Evolutionary conservation across 768 basidiomycete species (phyloP).

Genomic region (Mycena epipterygia): DNA sequence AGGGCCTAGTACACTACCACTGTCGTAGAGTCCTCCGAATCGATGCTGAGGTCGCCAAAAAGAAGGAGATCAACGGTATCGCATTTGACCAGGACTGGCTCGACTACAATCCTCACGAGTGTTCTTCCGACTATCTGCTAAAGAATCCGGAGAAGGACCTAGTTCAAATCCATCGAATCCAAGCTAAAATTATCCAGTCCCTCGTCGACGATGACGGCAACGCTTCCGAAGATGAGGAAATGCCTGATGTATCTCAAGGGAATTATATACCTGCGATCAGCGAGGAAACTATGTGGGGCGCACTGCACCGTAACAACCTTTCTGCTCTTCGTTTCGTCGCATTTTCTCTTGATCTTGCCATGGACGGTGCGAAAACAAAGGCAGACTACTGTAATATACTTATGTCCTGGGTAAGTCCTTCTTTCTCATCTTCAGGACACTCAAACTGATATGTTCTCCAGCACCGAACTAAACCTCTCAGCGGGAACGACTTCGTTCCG

Average conservation of each 20-base stretch:
- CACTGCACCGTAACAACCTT: slow-evolving; percentile 10
- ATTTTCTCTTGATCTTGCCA: slow-evolving; percentile 18
- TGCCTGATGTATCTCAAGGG: slow-evolving; percentile 26
- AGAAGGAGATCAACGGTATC: slow-evolving; percentile 22
- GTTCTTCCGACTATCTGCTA: slow-evolving; percentile 19
- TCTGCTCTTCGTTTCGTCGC: slow-evolving; percentile 28
- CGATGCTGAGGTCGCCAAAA: slow-evolving; percentile 27
- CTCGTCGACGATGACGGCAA: slow-evolving; percentile 8
- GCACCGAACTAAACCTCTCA: slow-evolving; percentile 31
- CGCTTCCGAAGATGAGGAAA: slow-evolving; percentile 16
- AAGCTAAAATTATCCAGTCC: slow-evolving; percentile 25
- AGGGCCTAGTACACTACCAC: slow-evolving; percentile 39
- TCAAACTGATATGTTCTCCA: slow-evolving; percentile 16
- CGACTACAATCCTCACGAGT: slow-evolving; percentile 26
- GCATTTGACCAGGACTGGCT: slow-evolving; percentile 30
- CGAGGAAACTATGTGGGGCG: slow-evolving; percentile 7
- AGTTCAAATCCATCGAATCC: slow-evolving; percentile 1
- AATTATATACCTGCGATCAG: slow-evolving; percentile 21
- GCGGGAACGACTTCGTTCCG: slow-evolving; percentile 16
- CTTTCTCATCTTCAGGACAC: slow-evolving; percentile 9
- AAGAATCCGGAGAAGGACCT: slow-evolving; percentile 18
- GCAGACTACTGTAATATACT: slow-evolving; percentile 27
- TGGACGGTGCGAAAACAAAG: not conserved
- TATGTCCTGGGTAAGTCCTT: slow-evolving; percentile 32
- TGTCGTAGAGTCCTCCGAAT: slow-evolving; percentile 36